Percentiles rank a stretch among this genome's conserved stretches.
These are phyloP conservation scores for Centrapalus pauciflorus DNA, from an alignment of 129 eudicot genomes.

Conservation along the genomic window DNA sequence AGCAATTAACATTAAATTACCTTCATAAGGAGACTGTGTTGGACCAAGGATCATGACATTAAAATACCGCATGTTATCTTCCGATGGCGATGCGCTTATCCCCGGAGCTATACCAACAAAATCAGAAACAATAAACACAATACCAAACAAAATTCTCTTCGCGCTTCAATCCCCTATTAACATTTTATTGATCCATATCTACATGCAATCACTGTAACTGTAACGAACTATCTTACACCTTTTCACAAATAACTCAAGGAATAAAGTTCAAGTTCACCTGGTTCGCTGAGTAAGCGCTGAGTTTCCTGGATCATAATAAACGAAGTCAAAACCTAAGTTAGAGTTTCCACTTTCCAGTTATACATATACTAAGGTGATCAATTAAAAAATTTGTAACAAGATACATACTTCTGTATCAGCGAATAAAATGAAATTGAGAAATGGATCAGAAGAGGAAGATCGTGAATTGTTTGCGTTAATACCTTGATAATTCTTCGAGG, in stretches of 20 bases:
- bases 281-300: constrained; percentile 56
- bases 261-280: constrained; percentile 33
- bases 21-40: constrained; percentile 55
- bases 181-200: constrained; percentile 2
- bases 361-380: constrained; percentile 15
- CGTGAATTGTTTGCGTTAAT: constrained; percentile 1
- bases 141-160: not conserved
- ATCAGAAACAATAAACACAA: constrained; percentile 1
- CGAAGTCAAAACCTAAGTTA: constrained; percentile 18
- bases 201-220: not conserved
- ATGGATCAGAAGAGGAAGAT: constrained; percentile 20
- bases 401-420: not conserved
- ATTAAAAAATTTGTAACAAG: not conserved
- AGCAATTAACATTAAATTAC: constrained; percentile 7
- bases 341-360: constrained; percentile 16
- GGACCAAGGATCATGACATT: constrained; percentile 62
- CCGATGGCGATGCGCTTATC: constrained; percentile 55
- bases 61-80: constrained; percentile 53
- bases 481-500: constrained; percentile 61
- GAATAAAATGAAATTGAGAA: constrained; percentile 9
- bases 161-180: too few species aligned
- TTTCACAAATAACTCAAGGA: not conserved
- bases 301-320: constrained; percentile 40
- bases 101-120: constrained; percentile 43
- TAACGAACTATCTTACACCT: not conserved